These are phyloP conservation scores for Amoebophrya sp. DNA, from an alignment of 169 alveolate species.

Conservation along the genomic window DNA sequence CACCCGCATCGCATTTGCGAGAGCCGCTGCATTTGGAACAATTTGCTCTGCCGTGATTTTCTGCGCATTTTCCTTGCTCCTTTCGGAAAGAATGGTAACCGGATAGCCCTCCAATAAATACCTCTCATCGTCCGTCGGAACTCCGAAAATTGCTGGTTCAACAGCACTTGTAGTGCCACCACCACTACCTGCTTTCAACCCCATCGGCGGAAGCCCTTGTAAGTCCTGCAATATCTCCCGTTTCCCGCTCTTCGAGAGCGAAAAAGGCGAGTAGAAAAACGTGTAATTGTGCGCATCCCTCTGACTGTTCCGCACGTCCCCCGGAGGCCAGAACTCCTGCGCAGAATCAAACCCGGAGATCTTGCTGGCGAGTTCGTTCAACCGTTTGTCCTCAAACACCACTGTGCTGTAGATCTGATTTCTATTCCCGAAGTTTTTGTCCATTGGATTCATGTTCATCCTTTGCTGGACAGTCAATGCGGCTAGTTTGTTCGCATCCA, in stretches of 20 bases:
- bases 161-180: too few relatives aligned
- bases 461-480: too few relatives aligned
- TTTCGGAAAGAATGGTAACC: not conserved
- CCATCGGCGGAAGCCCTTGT: not conserved
- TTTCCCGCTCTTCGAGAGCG: not conserved
- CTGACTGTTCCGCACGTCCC: not conserved
- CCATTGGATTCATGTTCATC: too few relatives aligned
- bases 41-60: too few relatives aligned
- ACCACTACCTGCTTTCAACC: not conserved
- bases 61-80: too few relatives aligned
- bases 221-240: not conserved
- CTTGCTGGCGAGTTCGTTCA: not conserved
- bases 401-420: not conserved
- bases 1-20: too few relatives aligned
- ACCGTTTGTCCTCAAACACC: not conserved
- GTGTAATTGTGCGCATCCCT: constrained; percentile 2
- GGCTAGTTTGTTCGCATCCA: too few relatives aligned
- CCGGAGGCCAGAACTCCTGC: not conserved
- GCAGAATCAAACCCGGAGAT: not conserved
- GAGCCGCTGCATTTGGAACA: too few relatives aligned
- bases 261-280: not conserved
- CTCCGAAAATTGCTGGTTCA: not conserved
- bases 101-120: not conserved
- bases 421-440: too few relatives aligned
- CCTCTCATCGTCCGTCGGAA: not conserved